Conservation (phyloP, 1,139 yeast species). For the Debaryomyces fabryi region DNA sequence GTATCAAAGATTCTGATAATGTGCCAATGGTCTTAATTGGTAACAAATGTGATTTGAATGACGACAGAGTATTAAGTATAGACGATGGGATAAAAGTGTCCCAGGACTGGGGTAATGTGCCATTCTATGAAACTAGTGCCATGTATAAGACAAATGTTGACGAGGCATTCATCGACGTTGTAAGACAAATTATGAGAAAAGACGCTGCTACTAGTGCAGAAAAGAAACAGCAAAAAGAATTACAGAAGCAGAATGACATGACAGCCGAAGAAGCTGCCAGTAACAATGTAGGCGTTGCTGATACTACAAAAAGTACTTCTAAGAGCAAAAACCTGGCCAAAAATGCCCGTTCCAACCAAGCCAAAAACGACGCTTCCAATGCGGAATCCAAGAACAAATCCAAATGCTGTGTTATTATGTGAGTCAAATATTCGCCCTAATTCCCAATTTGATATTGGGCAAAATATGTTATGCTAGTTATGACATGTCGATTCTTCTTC, state of each 20-base stretch:
- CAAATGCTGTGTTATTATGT: constrained; percentile 25
- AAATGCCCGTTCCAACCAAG: not conserved
- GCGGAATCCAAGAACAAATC: constrained; percentile 15
- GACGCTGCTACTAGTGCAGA: constrained; percentile 58
- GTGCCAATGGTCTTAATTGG: constrained; percentile 91
- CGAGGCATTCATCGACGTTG: constrained; percentile 87
- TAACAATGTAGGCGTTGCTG: not conserved
- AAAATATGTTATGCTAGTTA: not conserved
- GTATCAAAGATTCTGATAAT: constrained; percentile 78
- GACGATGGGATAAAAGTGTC: constrained; percentile 85
- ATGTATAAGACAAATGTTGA: constrained; percentile 88
- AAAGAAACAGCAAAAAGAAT: constrained; percentile 49
- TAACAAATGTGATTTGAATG: constrained; percentile 80
- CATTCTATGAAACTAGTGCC: constrained; percentile 94
- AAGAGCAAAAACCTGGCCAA: not conserved
- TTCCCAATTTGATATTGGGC: constrained; percentile 2
- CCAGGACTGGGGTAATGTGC: constrained; percentile 82
- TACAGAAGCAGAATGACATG: constrained; percentile 32
- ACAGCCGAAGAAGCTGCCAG: constrained; percentile 8
- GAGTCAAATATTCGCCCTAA: not conserved
- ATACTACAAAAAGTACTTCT: not conserved
- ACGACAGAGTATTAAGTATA: constrained; percentile 72
- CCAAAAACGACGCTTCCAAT: constrained; percentile 4
- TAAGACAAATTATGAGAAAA: constrained; percentile 81
- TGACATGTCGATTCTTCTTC: not conserved